A percentile compares a stretch with the other conserved stretches of the same genome.
Conservation (phyloP, 2,329 filamentous ascomycete genomes). For the Seiridium unicorne region DNA sequence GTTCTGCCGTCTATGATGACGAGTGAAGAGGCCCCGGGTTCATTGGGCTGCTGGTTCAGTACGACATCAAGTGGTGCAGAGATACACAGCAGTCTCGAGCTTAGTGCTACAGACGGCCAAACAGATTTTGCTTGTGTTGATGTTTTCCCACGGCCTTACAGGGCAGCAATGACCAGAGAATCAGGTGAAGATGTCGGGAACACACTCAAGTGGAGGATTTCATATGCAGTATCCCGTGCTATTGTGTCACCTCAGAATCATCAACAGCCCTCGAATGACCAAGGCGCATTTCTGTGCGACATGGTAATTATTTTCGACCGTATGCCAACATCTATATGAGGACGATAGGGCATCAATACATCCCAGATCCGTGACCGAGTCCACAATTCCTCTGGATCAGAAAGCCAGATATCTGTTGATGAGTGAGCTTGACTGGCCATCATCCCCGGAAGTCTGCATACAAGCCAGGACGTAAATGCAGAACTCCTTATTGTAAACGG, state of each 20-base stretch:
- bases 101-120: no score
- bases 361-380: not conserved
- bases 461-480: no score
- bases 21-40: no score
- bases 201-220: not conserved
- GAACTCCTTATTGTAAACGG: no score
- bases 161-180: not conserved
- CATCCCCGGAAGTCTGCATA: not conserved
- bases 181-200: not conserved
- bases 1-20: no score
- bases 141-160: not conserved
- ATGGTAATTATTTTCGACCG: not conserved
- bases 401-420: no score
- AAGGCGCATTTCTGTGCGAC: not conserved
- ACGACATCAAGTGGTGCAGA: no score
- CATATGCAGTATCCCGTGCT: not conserved
- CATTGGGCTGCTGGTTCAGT: no score
- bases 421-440: not conserved
- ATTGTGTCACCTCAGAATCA: not conserved
- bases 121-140: no score
- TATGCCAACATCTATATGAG: not conserved
- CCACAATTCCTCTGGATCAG: no score
- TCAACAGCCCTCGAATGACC: not conserved
- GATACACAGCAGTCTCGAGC: no score
- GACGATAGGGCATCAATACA: slow-evolving; percentile 1